Evolutionary conservation across 257 asterid genomes (phyloP).

Genomic region (Rubia yunnanensis): DNA sequence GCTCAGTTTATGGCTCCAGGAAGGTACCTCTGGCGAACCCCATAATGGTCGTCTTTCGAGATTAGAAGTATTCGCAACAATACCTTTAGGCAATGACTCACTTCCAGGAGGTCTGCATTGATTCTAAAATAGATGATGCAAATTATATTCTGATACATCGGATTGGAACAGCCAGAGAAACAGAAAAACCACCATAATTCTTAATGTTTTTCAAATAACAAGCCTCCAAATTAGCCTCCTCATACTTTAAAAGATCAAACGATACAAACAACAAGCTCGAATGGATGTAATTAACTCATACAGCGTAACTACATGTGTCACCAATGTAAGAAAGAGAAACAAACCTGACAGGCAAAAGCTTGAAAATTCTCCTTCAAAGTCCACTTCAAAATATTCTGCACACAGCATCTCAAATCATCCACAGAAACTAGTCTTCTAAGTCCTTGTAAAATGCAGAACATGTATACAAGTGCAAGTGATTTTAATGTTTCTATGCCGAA

Average conservation of each 20-base stretch:
- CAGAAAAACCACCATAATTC: background rate
- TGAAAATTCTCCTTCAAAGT: conserved; percentile 16
- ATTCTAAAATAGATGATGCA: conserved; percentile 35
- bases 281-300: background rate
- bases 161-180: background rate
- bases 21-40: conserved; percentile 72
- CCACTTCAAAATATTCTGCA: conserved; percentile 41
- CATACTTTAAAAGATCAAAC: background rate
- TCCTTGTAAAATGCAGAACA: background rate
- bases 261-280: background rate
- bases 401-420: conserved; percentile 3
- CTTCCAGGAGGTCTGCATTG: conserved; percentile 63
- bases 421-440: background rate
- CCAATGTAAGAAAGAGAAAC: conserved; percentile 17
- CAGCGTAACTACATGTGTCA: background rate
- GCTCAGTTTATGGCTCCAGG: background rate
- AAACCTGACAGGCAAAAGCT: conserved; percentile 46
- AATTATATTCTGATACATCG: conserved; percentile 13
- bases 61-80: conserved; percentile 56
- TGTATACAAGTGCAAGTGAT: background rate
- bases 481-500: background rate
- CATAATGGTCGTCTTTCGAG: conserved; percentile 72
- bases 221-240: background rate
- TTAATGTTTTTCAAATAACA: background rate
- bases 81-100: conserved; percentile 62